Evolutionary conservation across 139 green algal species (phyloP).

Genomic region (Chlamydomonas applanata): DNA sequence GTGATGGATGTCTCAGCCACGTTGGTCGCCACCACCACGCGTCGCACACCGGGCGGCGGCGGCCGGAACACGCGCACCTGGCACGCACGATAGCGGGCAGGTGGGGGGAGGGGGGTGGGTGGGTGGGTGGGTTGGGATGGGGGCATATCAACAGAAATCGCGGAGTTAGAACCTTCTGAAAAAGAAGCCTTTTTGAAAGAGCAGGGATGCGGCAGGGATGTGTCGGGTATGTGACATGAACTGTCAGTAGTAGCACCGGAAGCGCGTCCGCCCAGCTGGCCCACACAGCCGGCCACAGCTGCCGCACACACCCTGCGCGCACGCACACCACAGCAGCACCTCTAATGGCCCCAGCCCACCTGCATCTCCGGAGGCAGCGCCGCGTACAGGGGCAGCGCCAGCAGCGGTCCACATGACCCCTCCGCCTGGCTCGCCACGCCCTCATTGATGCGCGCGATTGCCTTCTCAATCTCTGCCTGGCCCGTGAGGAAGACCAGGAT

Average conservation of each 20-base stretch:
- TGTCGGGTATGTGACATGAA: neutral
- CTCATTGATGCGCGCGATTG: slow-evolving; percentile 47
- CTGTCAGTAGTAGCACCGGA: no score
- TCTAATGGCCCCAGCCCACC: slow-evolving; percentile 31
- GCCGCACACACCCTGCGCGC: neutral
- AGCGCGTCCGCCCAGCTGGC: neutral
- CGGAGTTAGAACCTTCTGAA: no score
- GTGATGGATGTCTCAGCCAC: slow-evolving; percentile 96
- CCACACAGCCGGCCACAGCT: neutral
- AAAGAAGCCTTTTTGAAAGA: no score
- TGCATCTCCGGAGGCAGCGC: slow-evolving; percentile 84
- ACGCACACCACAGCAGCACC: neutral
- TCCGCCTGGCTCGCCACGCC: slow-evolving; percentile 50
- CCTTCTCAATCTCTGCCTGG: slow-evolving; percentile 91
- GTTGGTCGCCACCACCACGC: slow-evolving; percentile 94
- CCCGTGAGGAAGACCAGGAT: slow-evolving; percentile 94
- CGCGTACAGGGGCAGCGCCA: slow-evolving; percentile 91
- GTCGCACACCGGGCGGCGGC: slow-evolving; percentile 60
- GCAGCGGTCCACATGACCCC: slow-evolving; percentile 57
- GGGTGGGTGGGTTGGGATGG: no score
- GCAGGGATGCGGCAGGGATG: no score
- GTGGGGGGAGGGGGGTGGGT: neutral
- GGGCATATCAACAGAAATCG: no score
- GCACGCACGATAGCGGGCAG: neutral
- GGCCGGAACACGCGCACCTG: slow-evolving; percentile 84